Evolutionary conservation across 1,284 basidiomycete genomes (phyloP), one percentile per base, ranked within the genome.

Genomic region (Pseudozyma sp.): DNA sequence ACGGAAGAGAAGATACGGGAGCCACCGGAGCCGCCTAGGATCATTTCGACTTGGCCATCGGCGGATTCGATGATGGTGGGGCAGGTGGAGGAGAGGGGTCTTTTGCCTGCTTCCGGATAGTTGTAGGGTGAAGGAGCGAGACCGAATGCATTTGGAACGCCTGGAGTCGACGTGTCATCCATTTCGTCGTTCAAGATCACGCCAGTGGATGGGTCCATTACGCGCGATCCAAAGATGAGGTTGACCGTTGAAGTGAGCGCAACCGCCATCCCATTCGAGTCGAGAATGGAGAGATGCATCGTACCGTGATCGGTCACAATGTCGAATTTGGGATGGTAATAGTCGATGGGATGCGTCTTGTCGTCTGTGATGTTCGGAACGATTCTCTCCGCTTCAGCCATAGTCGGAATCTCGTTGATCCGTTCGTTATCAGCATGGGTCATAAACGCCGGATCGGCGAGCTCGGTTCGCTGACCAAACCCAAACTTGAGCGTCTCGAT

Each of bases 1-100:
- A 97, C 86, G 0, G 93, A 87, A 0, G 90, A 88, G 85, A 96
- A 93, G 80, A 87, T 87, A 1, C 85, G 61, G 42, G 77, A 80
- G 4, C 86, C 86, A 19, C 86, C 86, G 0, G 85, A 84, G 1
- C 82, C 83, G 31, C 86, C 86, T 0, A 85, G 82, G 1, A 84
- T 82, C 57, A 86, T 76, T 38, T 83, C 74, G 39, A 86, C 60
- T 16, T 84, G 58, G n/a, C 85, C 85, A 79, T 57, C n/a, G 1
- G 8, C 39, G 54, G 83, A 70, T 52, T 86, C 86, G 21, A 85
- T 80, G 44, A 87, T 85, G 7, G 82, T 80, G 2, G 85, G 85
- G 11, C 82, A 79, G 50, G 86, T 87, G 31, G 81, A 78, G 9
- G 83, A 85, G 40, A 86, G 80, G 1, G 86, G 86, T 1, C 86